Conservation (phyloP, 106 monocot genomes). For the Allium sativum region DNA sequence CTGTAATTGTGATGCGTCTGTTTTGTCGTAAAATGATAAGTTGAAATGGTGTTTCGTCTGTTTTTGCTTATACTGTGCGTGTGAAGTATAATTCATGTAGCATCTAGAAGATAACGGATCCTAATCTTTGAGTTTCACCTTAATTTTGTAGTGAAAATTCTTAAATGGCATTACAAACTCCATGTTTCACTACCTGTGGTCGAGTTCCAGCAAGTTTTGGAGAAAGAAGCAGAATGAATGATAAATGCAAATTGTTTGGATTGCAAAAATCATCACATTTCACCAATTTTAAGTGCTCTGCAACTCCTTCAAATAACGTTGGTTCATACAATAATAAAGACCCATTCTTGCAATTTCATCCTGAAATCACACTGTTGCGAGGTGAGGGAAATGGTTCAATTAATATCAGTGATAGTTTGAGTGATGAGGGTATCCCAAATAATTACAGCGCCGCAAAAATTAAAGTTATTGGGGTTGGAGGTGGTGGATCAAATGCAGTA, state of each 20-base stretch:
- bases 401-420: slow-evolving; percentile 9
- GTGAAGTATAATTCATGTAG: no score
- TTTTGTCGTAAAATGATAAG: no score
- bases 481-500: slow-evolving; percentile 96
- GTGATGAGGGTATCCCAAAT: slow-evolving; percentile 7
- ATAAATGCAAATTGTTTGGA: neutral
- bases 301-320: neutral
- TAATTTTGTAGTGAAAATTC: no score
- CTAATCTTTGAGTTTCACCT: no score
- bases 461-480: slow-evolving; percentile 94
- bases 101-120: no score
- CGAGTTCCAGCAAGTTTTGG: slow-evolving; percentile 5
- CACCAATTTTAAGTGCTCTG: neutral
- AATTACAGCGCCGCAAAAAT: slow-evolving; percentile 76
- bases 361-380: slow-evolving; percentile 59
- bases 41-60: no score
- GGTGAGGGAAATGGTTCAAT: slow-evolving; percentile 51
- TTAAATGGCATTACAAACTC: slow-evolving; percentile 1
- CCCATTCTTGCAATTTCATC: slow-evolving; percentile 70
- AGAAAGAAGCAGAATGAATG: neutral
- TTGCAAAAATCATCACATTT: neutral
- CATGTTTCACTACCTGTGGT: neutral
- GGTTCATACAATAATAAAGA: slow-evolving; percentile 29
- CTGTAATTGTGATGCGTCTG: no score
- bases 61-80: no score